phyloP scores from a whole-genome alignment of 495 filamentous ascomycete genomes.

The Evansstolkia leycettana region DNA sequence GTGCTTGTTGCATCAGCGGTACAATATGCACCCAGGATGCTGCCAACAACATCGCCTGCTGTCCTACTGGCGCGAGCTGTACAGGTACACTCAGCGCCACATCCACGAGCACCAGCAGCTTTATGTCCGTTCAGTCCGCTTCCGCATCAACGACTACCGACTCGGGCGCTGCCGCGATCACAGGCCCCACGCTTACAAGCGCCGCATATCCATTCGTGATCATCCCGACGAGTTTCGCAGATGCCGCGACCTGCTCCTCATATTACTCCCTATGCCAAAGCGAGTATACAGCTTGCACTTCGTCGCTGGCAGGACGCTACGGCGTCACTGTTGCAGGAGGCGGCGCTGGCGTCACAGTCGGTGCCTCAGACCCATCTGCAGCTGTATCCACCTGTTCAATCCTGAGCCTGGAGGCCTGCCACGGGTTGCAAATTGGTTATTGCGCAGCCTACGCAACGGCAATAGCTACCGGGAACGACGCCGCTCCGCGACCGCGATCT shows the following conservation, averaged over 20 bases:
- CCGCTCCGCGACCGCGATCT: slow-evolving; percentile 12
- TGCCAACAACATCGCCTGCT: slow-evolving; percentile 53
- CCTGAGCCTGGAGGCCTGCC: slow-evolving; percentile 47
- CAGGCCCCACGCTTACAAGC: slow-evolving; percentile 28
- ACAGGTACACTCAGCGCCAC: slow-evolving; percentile 41
- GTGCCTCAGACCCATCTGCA: slow-evolving; percentile 38
- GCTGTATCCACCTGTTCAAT: slow-evolving; percentile 56
- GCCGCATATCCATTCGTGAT: slow-evolving; percentile 50
- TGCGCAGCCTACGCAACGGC: slow-evolving; percentile 34
- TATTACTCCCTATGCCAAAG: slow-evolving; percentile 53
- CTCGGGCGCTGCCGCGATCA: slow-evolving; percentile 22
- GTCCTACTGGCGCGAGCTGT: slow-evolving; percentile 47
- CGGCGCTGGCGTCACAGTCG: slow-evolving; percentile 49
- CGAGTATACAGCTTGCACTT: slow-evolving; percentile 52
- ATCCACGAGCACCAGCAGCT: slow-evolving; percentile 16
- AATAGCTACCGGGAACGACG: slow-evolving; percentile 21
- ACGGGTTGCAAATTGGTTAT: slow-evolving; percentile 41
- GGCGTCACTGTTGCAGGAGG: slow-evolving; percentile 32
- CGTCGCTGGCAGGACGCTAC: slow-evolving; percentile 39
- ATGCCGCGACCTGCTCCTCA: slow-evolving; percentile 50
- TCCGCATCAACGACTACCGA: slow-evolving; percentile 20
- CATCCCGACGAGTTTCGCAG: slow-evolving; percentile 52
- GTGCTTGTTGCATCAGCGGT: slow-evolving; percentile 42
- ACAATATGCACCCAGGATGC: slow-evolving; percentile 45
- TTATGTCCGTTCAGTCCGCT: slow-evolving; percentile 23